Evolutionary conservation across 176 grass and related monocot species (phyloP).

Genomic region (Hordeum marinum): DNA sequence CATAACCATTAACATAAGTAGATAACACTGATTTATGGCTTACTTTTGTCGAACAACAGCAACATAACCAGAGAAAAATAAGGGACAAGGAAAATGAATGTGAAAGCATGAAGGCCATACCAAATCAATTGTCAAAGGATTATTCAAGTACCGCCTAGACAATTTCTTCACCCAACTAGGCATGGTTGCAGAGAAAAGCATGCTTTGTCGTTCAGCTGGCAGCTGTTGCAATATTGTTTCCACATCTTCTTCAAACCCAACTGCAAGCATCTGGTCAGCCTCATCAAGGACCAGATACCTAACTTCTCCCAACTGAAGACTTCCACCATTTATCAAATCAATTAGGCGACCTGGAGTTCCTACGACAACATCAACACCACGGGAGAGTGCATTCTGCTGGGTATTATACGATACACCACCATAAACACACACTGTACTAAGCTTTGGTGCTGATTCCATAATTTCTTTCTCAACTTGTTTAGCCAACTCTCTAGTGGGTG

Average conservation of each 20-base stretch:
- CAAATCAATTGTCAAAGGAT: slow-evolving; percentile 96
- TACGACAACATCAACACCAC: slow-evolving; percentile 97
- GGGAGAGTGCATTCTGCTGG: slow-evolving; percentile 79
- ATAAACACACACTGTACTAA: slow-evolving; percentile 89
- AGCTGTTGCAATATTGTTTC: slow-evolving; percentile 88
- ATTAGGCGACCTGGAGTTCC: slow-evolving; percentile 96
- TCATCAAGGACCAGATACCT: slow-evolving; percentile 91
- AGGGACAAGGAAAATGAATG: neutral
- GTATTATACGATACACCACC: slow-evolving; percentile 87
- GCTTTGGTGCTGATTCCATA: slow-evolving; percentile 82
- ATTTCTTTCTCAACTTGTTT: slow-evolving; percentile 99
- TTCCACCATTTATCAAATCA: slow-evolving; percentile 79
- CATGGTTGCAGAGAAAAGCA: slow-evolving; percentile 99
- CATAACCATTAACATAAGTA: neutral
- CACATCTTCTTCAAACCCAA: slow-evolving; percentile 99
- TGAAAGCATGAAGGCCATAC: slow-evolving; percentile 31
- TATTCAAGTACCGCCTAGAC: slow-evolving; percentile 72
- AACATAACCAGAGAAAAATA: neutral
- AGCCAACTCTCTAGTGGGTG: slow-evolving; percentile 92
- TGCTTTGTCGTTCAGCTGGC: slow-evolving; percentile 70
- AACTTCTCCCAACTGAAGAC: slow-evolving; percentile 82
- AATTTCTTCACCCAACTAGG: slow-evolving; percentile 96
- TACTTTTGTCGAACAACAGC: neutral
- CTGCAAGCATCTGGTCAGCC: slow-evolving; percentile 98
- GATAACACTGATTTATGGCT: neutral